phyloP scores from a whole-genome alignment of 768 basidiomycete species.

The Scleroderma citrinum region DNA sequence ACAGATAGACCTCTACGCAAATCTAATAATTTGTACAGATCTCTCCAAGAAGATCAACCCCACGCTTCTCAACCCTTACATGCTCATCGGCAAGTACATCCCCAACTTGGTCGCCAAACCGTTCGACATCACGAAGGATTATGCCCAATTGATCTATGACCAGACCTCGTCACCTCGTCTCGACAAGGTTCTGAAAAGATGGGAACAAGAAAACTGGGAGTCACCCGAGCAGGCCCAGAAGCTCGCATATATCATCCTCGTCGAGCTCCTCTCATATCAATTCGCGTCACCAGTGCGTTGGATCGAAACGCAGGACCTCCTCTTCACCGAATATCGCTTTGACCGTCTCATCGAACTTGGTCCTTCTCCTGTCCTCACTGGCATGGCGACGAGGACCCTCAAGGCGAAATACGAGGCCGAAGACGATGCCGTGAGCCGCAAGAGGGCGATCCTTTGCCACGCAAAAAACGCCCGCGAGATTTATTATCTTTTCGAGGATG shows the following conservation, averaged over 20 bases:
- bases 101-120: conserved; percentile 93
- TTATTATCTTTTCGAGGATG: conserved; percentile 97
- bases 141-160: conserved; percentile 93
- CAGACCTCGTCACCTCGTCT: conserved; percentile 95
- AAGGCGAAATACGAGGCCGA: conserved; percentile 90
- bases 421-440: conserved; percentile 79
- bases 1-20: background rate
- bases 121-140: conserved; percentile 77
- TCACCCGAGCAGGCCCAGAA: conserved; percentile 78
- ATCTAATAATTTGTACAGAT: conserved; percentile 39
- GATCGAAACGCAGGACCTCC: conserved; percentile 97
- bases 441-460: conserved; percentile 82
- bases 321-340: conserved; percentile 82
- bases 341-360: conserved; percentile 95
- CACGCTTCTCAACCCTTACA: conserved; percentile 86
- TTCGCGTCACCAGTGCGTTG: conserved; percentile 98
- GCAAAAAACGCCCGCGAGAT: conserved; percentile 96
- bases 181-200: conserved; percentile 88
- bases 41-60: conserved; percentile 97
- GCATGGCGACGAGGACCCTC: conserved; percentile 86
- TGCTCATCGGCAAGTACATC: conserved; percentile 92
- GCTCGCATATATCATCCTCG: conserved; percentile 92
- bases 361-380: conserved; percentile 92
- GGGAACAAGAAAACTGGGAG: conserved; percentile 91
- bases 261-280: conserved; percentile 96